A percentile compares a stretch with the other conserved stretches of the same genome.
These are phyloP conservation scores for Purpureocillium lavendulum DNA, from an alignment of 2,329 filamentous ascomycete genomes.

Conservation along the genomic window DNA sequence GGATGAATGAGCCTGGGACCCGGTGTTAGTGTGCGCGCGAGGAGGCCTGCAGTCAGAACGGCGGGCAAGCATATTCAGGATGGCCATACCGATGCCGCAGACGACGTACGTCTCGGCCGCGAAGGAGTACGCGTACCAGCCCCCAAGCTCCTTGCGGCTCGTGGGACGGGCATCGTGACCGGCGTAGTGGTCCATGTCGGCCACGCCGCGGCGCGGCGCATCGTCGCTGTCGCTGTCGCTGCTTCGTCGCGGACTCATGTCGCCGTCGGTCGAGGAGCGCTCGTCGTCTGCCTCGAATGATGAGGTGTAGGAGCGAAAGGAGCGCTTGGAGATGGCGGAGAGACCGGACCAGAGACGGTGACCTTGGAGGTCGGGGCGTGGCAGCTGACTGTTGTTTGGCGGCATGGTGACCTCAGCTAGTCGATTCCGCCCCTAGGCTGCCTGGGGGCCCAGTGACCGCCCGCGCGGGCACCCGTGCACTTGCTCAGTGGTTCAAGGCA, in stretches of 20 bases:
- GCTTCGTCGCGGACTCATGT: constrained; percentile 27
- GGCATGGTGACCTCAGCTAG: constrained; percentile 7
- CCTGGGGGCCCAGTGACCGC: not conserved
- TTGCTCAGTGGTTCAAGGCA: too few relatives aligned
- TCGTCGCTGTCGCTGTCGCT: constrained; percentile 8
- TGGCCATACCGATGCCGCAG: constrained; percentile 58
- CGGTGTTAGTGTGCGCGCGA: not conserved
- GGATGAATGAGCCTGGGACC: constrained; percentile 75
- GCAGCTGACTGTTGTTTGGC: constrained; percentile 10
- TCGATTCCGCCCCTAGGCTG: not conserved
- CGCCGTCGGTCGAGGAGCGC: constrained; percentile 33
- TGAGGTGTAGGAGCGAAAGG: constrained; percentile 49
- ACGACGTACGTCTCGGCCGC: constrained; percentile 95
- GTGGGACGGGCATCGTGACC: constrained; percentile 87
- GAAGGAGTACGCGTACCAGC: constrained; percentile 96
- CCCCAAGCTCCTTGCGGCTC: constrained; percentile 75
- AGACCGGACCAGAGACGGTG: constrained; percentile 38
- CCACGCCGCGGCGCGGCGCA: constrained; percentile 11
- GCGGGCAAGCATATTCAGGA: too few relatives aligned
- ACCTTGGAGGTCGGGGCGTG: constrained; percentile 32
- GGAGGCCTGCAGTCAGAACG: constrained; percentile 5
- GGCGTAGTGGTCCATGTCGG: constrained; percentile 46
- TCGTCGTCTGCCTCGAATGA: constrained; percentile 66
- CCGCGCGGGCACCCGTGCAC: too few relatives aligned
- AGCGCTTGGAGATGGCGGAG: constrained; percentile 45